phyloP scores from a whole-genome alignment of 371 early-diverging fungal species.

The Syncephalis fuscata region DNA sequence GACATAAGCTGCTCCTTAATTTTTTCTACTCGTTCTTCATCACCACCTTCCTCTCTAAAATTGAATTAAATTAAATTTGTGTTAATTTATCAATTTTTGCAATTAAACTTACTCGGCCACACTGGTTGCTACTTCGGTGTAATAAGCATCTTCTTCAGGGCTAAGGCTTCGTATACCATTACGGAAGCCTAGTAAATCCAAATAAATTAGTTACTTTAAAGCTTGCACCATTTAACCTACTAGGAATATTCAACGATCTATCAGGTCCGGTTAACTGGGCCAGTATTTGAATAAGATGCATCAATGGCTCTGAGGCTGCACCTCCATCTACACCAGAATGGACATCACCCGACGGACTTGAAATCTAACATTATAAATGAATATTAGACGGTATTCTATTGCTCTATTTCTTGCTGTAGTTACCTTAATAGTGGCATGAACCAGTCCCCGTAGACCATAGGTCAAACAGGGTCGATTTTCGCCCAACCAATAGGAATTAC shows the following conservation, averaged over 20 bases:
- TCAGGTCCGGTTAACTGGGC: slow-evolving; percentile 33
- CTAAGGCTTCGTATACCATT: slow-evolving; percentile 32
- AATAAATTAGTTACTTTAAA: neutral
- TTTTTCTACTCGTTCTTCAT: slow-evolving; percentile 9
- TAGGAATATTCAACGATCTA: slow-evolving; percentile 49
- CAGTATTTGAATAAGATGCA: slow-evolving; percentile 51
- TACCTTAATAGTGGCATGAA: slow-evolving; percentile 47
- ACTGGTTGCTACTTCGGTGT: neutral
- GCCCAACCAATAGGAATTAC: slow-evolving; percentile 75
- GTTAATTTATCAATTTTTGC: slow-evolving; percentile 13
- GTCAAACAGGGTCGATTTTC: slow-evolving; percentile 92
- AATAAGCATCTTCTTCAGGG: slow-evolving; percentile 27
- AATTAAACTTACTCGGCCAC: slow-evolving; percentile 21
- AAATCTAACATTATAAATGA: slow-evolving; percentile 11
- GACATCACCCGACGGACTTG: slow-evolving; percentile 38
- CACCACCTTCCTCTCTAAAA: neutral
- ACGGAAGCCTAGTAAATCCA: slow-evolving; percentile 26
- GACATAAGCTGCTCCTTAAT: slow-evolving; percentile 40
- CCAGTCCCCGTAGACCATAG: slow-evolving; percentile 86
- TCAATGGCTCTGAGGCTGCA: slow-evolving; percentile 60
- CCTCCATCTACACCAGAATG: slow-evolving; percentile 81
- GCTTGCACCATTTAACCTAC: slow-evolving; percentile 15
- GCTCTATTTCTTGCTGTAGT: neutral
- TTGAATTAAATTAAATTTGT: too few species aligned
- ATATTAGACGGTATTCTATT: neutral